Base-by-base conservation (phyloP, 306 rosid genomes). In the Myrica gale region DNA sequence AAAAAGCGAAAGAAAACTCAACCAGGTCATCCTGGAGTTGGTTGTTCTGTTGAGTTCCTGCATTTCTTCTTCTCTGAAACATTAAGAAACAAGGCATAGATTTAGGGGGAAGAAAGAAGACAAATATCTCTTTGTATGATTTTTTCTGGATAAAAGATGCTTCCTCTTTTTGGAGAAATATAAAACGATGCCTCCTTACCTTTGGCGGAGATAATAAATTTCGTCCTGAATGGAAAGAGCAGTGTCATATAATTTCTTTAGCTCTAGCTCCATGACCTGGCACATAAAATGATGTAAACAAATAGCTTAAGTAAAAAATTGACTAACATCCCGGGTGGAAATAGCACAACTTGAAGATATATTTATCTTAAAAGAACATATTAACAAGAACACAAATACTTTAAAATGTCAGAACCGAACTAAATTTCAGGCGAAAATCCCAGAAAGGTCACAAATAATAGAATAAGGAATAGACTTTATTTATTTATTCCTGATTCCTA, bases 51-150 rank as follows among this genome's bases (percentile, higher is more conserved):
- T 95, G 41, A 95, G 93, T 62, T 84, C 97, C 80, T 95, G 97
- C 99, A 95, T 95, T 79, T 92, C 93, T 79, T 88, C 93, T 77
- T 95, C 99, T 85, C 97, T 95, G 90, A 58, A 77, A 86, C 48
- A 23, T 17, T 1, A 41, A 47, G 32, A 41, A 76, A 3, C 17
- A 42, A 5, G 47, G 4, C 7, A 10, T 73, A 8, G 58, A 73
- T 75, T 55, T 11, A 17, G 15, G 17, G n/a, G 17, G 54, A 74
- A 74, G 9, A 60, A 52, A 65, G n/a, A 65, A 32, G 54, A 47
- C 5, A 43, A 20, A 46, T 45, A 58, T 19, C 62, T 42, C 63
- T 12, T 60, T 32, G 43, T 46, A 48, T 39, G 45, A 7, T 65
- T 43, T 5, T 21, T 47, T 58, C 32, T 50, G 69, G 61, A 41